These are phyloP conservation scores for Cyberlindnera bimundalis DNA, from an alignment of 805 yeast species.

Conservation along the genomic window DNA sequence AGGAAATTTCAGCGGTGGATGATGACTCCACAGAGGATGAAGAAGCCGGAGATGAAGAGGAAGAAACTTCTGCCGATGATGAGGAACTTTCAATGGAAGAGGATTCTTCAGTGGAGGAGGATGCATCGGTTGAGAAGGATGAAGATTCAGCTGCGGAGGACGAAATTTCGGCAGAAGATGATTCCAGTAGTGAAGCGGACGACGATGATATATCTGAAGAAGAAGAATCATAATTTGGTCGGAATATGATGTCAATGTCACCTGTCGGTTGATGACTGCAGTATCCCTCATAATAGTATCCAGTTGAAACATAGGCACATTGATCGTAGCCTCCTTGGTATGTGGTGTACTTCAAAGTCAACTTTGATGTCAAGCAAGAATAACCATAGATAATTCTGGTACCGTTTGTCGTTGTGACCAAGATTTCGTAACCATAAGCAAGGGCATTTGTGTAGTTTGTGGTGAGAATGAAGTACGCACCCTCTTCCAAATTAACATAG, in stretches of 20 bases:
- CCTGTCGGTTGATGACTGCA: conserved; percentile 1
- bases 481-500: conserved; percentile 20
- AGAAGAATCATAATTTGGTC: neutral
- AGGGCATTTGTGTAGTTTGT: neutral
- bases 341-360: conserved; percentile 1
- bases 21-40: neutral
- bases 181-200: conserved; percentile 12
- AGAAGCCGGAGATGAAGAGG: conserved; percentile 1
- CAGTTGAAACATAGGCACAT: conserved; percentile 2
- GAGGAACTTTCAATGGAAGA: conserved; percentile 28
- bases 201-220: too few relatives aligned
- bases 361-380: neutral
- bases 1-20: conserved; percentile 3
- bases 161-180: neutral
- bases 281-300: conserved; percentile 5
- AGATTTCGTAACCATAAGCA: conserved; percentile 3
- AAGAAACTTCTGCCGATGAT: conserved; percentile 3
- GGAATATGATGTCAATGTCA: conserved; percentile 1
- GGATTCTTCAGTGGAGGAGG: conserved; percentile 24
- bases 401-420: conserved; percentile 11
- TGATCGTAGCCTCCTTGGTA: conserved; percentile 8
- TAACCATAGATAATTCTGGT: conserved; percentile 7
- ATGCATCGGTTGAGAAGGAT: neutral
- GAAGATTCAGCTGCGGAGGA: conserved; percentile 1
- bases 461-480: conserved; percentile 12